These are phyloP conservation scores for Dictyostelium firmibasis DNA, from an alignment of 78 protist genomes.

Conservation along the genomic window DNA sequence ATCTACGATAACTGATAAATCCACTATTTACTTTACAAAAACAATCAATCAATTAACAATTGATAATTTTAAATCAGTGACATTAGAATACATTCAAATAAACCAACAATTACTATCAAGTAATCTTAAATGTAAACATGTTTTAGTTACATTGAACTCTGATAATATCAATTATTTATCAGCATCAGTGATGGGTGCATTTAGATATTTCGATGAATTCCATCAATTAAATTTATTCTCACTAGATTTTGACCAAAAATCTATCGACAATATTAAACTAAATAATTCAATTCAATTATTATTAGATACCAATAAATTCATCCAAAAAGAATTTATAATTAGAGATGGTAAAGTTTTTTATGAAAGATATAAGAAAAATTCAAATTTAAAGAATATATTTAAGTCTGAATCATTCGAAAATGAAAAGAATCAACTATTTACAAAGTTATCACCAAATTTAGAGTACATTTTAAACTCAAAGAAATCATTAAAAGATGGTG, in stretches of 20 bases:
- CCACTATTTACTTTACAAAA: neutral
- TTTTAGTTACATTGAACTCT: neutral
- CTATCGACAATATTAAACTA: neutral
- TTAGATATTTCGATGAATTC: neutral
- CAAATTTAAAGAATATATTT: neutral
- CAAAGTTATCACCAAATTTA: neutral
- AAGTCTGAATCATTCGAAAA: neutral
- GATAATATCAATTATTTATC: neutral
- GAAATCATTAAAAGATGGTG: neutral
- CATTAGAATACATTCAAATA: constrained; percentile 27
- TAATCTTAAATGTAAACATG: neutral
- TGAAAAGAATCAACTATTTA: neutral
- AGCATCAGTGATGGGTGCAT: neutral
- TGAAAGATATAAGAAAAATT: neutral
- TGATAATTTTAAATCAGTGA: neutral
- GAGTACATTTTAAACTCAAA: neutral
- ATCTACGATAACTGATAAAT: neutral
- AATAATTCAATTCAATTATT: neutral
- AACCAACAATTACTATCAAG: constrained; percentile 13
- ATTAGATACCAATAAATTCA: neutral
- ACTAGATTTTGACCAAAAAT: neutral
- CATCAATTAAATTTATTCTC: neutral
- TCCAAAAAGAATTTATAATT: constrained; percentile 1
- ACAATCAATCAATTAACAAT: neutral
- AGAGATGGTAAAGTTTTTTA: neutral